Percentiles rank a stretch among this genome's conserved stretches.
Conservation (phyloP, 2,329 filamentous ascomycete genomes). For the Aphanocladium album region DNA sequence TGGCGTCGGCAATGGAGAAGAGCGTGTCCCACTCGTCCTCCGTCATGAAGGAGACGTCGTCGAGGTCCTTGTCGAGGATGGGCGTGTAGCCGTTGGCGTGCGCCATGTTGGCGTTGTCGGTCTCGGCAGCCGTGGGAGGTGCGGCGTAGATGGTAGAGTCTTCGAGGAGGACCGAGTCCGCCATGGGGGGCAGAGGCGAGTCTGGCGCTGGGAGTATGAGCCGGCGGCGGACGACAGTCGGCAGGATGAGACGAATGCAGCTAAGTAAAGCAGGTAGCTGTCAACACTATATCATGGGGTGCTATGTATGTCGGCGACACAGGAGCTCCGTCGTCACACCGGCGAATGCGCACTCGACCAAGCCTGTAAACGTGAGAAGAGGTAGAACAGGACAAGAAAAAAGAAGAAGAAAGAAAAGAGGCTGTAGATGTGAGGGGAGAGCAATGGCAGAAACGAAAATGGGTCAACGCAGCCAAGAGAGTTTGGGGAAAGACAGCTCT, state of each 20-base stretch:
- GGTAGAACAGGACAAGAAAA: no score
- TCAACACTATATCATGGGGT: no score
- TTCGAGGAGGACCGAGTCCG: slow-evolving; percentile 5
- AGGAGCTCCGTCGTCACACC: no score
- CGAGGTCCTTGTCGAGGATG: slow-evolving; percentile 13
- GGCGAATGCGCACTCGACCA: no score
- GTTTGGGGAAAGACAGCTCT: no score
- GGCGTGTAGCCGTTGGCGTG: slow-evolving; percentile 4
- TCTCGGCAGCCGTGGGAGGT: not conserved
- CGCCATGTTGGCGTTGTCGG: not conserved
- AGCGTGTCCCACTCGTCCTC: slow-evolving; percentile 50
- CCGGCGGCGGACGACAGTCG: no score
- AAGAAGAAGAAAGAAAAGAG: no score
- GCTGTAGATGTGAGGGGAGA: no score
- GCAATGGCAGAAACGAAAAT: no score
- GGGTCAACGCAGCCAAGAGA: no score
- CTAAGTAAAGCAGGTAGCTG: not conserved
- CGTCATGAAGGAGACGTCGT: slow-evolving; percentile 34
- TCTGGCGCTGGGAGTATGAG: not conserved
- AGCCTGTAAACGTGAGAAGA: no score
- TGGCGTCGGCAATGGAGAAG: slow-evolving; percentile 50
- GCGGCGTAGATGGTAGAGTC: slow-evolving; percentile 3
- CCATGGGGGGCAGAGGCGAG: not conserved
- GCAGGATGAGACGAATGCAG: not conserved
- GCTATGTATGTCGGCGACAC: no score